Evolutionary conservation across 78 protist genomes (phyloP).

Genomic region (Speleostelium caveatum): DNA sequence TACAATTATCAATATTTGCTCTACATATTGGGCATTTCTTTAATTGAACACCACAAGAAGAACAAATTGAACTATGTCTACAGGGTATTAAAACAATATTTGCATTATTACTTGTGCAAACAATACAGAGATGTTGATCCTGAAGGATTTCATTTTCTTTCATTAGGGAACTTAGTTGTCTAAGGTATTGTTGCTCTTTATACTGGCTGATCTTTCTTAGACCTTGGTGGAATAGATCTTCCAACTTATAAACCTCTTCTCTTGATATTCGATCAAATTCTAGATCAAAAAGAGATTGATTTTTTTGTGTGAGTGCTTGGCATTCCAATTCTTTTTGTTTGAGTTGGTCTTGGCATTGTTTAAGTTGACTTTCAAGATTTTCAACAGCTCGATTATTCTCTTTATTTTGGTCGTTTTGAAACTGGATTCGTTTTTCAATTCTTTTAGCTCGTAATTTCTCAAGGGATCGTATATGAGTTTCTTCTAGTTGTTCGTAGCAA

Average conservation of each 20-base stretch:
- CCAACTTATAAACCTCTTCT: background rate
- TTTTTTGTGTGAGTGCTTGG: background rate
- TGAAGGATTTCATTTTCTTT: constrained; percentile 39
- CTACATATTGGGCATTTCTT: constrained; percentile 32
- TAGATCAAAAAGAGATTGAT: background rate
- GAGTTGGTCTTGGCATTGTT: background rate
- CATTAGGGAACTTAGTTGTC: background rate
- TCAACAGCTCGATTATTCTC: background rate
- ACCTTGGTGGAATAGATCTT: background rate
- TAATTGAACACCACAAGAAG: constrained; percentile 6
- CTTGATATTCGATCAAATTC: background rate
- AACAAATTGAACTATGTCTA: constrained; percentile 33
- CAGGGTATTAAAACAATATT: constrained; percentile 21
- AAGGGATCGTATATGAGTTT: constrained; percentile 30
- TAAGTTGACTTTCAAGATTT: background rate
- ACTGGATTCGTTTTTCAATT: background rate
- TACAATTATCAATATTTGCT: background rate
- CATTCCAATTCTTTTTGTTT: background rate
- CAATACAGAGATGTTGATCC: constrained; percentile 47
- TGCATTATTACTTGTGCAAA: constrained; percentile 35
- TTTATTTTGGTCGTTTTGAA: background rate
- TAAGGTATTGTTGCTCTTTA: constrained; percentile 26
- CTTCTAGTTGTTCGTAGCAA: constrained; percentile 13
- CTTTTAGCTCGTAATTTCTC: constrained; percentile 39
- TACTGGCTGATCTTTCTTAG: background rate